A percentile compares a stretch with the other conserved stretches of the same genome.
phyloP scores from a whole-genome alignment of 2,329 filamentous ascomycete genomes.

The Ophiocordyceps camponoti-leonardi region DNA sequence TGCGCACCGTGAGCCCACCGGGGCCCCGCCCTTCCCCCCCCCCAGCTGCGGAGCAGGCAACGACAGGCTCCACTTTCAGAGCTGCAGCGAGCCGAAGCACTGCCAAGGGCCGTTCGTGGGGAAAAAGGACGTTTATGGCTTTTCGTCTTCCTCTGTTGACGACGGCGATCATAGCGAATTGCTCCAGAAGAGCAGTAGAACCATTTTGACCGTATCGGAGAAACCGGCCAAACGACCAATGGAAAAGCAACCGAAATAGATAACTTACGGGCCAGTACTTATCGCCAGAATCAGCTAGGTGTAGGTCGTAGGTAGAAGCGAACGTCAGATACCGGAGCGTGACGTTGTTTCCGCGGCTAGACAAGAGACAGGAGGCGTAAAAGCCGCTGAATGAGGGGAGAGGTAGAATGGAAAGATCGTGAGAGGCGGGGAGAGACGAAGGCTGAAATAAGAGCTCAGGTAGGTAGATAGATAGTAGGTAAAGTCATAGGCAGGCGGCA shows the following conservation, averaged over 20 bases:
- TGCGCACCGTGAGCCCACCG: background rate
- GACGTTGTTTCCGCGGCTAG: constrained; percentile 7
- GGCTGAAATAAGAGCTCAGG: constrained; percentile 13
- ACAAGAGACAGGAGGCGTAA: constrained; percentile 6
- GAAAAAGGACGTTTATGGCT: background rate
- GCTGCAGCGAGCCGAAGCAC: constrained; percentile 2
- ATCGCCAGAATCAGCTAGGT: constrained; percentile 39
- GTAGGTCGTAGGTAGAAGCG: constrained; percentile 18
- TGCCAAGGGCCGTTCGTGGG: background rate
- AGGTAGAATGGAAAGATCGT: constrained; percentile 5
- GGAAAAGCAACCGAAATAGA: background rate
- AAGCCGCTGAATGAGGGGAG: constrained; percentile 1
- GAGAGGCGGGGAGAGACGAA: constrained; percentile 8
- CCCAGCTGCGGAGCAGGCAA: background rate
- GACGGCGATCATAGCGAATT: background rate
- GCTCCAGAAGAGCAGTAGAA: background rate
- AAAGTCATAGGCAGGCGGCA: background rate
- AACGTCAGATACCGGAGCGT: constrained; percentile 21
- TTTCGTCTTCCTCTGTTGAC: background rate
- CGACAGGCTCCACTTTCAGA: constrained; percentile 1
- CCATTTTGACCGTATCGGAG: background rate
- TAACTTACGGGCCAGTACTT: constrained; percentile 42
- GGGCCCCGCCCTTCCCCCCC: background rate
- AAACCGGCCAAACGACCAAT: background rate
- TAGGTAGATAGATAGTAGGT: background rate